Percentiles rank a stretch among this genome's conserved stretches.
These are phyloP conservation scores for Candida ficus DNA, from an alignment of 805 yeast species.

Conservation along the genomic window DNA sequence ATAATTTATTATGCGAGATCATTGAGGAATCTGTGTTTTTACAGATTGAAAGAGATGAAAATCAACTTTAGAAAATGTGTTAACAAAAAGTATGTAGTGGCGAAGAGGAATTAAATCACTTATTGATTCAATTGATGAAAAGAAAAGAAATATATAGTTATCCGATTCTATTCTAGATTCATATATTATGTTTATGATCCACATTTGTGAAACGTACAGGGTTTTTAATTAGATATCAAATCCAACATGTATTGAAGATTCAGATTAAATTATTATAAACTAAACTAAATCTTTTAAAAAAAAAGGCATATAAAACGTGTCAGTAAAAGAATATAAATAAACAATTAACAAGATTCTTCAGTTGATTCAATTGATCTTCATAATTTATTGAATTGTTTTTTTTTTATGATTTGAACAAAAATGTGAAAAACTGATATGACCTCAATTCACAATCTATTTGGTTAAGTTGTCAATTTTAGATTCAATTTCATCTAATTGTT, in stretches of 20 bases:
- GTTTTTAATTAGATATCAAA: slow-evolving; percentile 7
- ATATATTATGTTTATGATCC: too few relatives aligned
- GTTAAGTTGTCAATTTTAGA: slow-evolving; percentile 31
- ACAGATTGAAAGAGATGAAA: too few relatives aligned
- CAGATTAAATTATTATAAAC: background rate
- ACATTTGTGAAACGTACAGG: too few relatives aligned
- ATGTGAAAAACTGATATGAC: too few relatives aligned
- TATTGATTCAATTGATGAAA: too few relatives aligned
- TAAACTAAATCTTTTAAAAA: background rate
- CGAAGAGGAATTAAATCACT: too few relatives aligned
- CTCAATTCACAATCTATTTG: slow-evolving; percentile 4
- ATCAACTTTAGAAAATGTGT: too few relatives aligned
- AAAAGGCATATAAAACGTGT: slow-evolving; percentile 4
- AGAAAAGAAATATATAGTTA: too few relatives aligned
- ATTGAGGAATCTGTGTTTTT: too few relatives aligned
- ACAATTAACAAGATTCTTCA: background rate
- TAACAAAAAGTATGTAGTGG: too few relatives aligned
- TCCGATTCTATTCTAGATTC: too few relatives aligned
- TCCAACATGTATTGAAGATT: slow-evolving; percentile 6
- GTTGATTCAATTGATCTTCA: background rate
- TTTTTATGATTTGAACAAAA: background rate
- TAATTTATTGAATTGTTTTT: background rate
- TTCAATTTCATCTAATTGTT: slow-evolving; percentile 47
- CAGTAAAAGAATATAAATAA: slow-evolving; percentile 1
- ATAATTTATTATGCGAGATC: too few relatives aligned